These are phyloP conservation scores for Neofusicoccum kwambonambiense DNA, from an alignment of 2,329 filamentous ascomycete species.

Conservation along the genomic window DNA sequence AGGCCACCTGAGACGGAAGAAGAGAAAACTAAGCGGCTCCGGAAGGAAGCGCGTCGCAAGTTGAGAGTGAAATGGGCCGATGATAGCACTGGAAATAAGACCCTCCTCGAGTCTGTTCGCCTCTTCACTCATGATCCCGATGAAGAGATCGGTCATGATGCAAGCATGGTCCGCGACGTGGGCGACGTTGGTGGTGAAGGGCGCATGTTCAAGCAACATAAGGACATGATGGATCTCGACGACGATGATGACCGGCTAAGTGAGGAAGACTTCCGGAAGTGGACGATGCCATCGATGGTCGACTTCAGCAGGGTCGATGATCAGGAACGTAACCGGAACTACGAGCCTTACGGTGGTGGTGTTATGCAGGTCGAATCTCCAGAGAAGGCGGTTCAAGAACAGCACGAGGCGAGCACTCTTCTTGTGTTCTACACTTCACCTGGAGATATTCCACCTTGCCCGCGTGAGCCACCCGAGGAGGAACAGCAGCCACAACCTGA, in stretches of 20 bases:
- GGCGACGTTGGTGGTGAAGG: conserved; percentile 68
- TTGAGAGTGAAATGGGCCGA: conserved; percentile 70
- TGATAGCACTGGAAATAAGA: conserved; percentile 58
- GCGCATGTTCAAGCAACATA: conserved; percentile 53
- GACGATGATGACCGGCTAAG: conserved; percentile 60
- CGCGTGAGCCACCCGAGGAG: conserved; percentile 44
- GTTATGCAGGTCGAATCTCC: conserved; percentile 37
- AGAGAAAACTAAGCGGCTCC: conserved; percentile 64
- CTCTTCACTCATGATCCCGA: conserved; percentile 70
- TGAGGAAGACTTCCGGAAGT: conserved; percentile 40
- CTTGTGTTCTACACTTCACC: conserved; percentile 47
- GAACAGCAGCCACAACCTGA: conserved; percentile 23
- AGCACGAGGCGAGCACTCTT: conserved; percentile 46
- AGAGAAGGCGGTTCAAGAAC: conserved; percentile 44
- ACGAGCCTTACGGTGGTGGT: conserved; percentile 47
- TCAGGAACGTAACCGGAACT: conserved; percentile 46
- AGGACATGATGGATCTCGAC: conserved; percentile 65
- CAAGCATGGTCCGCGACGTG: conserved; percentile 69
- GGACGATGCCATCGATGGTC: conserved; percentile 35
- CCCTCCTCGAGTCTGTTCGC: conserved; percentile 65
- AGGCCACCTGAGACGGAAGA: conserved; percentile 63
- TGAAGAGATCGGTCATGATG: conserved; percentile 67
- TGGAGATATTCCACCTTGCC: conserved; percentile 47
- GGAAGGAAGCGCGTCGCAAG: conserved; percentile 70
- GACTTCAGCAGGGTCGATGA: conserved; percentile 44